Conservation (phyloP, 148 eudicot species). For the Vaccinium corymbosum region DNA sequence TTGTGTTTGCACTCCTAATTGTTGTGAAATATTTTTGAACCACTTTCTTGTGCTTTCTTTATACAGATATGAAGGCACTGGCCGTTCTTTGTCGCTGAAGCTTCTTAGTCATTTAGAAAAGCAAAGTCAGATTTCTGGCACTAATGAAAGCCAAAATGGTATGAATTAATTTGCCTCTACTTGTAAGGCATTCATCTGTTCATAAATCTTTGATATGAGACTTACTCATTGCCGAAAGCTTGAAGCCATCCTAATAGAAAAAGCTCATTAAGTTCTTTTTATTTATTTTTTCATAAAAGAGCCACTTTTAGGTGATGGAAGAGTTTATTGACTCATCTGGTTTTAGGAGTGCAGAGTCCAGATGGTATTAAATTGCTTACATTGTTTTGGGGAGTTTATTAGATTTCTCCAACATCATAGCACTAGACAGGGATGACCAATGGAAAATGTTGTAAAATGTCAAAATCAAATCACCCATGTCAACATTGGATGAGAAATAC, state of each 20-base stretch:
- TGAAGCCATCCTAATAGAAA: neutral
- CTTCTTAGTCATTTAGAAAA: conserved; percentile 76
- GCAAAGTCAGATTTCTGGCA: conserved; percentile 44
- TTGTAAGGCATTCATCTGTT: neutral
- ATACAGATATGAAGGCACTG: conserved; percentile 87
- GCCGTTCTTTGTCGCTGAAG: conserved; percentile 79
- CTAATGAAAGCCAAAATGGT: neutral
- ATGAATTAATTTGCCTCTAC: neutral
- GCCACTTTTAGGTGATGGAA: neutral
- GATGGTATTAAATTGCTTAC: neutral
- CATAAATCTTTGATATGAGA: neutral
- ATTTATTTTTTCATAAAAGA: neutral
- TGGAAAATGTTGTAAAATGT: neutral
- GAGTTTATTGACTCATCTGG: neutral
- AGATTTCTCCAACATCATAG: neutral
- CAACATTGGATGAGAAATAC: neutral
- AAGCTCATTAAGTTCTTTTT: neutral
- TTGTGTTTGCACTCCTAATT: neutral
- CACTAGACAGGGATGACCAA: neutral
- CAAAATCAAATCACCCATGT: neutral
- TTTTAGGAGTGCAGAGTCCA: neutral
- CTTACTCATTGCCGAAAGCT: neutral
- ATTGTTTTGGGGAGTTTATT: neutral
- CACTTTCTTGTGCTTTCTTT: neutral
- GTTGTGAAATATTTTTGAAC: neutral